These are phyloP conservation scores for Vicia faba DNA, from an alignment of 306 rosid genomes.

Conservation along the genomic window DNA sequence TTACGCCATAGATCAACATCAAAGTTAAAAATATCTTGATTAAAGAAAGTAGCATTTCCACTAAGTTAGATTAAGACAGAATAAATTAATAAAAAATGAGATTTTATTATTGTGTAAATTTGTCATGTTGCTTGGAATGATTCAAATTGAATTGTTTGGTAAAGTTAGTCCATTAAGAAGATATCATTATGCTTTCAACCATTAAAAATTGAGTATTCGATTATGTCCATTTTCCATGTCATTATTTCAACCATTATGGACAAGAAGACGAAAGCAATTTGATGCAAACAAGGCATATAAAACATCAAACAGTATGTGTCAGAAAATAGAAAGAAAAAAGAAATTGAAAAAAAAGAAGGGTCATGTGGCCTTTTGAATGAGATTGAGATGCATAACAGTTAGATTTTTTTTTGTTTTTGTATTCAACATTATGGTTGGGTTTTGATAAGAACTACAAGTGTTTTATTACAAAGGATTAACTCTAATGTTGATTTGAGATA, in stretches of 20 bases:
- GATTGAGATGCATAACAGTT: slow-evolving; percentile 25
- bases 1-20: slow-evolving; percentile 20
- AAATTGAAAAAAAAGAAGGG: background rate
- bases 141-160: slow-evolving; percentile 7
- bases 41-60: slow-evolving; percentile 6
- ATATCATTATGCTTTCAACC: slow-evolving; percentile 4
- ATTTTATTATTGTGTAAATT: slow-evolving; percentile 5
- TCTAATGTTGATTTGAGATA: no score
- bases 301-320: background rate
- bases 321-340: no score
- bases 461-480: background rate
- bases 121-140: slow-evolving; percentile 12
- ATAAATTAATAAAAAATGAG: background rate
- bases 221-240: slow-evolving; percentile 15
- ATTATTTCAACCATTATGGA: slow-evolving; percentile 17
- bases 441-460: background rate
- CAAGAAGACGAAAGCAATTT: background rate
- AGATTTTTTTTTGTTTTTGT: background rate
- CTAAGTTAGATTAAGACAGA: background rate
- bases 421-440: background rate
- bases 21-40: slow-evolving; percentile 33
- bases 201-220: slow-evolving; percentile 28
- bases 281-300: background rate
- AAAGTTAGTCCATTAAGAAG: slow-evolving; percentile 19
- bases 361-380: slow-evolving; percentile 29